phyloP scores from a whole-genome alignment of 768 basidiomycete species.

The Amanita polypyramis region DNA sequence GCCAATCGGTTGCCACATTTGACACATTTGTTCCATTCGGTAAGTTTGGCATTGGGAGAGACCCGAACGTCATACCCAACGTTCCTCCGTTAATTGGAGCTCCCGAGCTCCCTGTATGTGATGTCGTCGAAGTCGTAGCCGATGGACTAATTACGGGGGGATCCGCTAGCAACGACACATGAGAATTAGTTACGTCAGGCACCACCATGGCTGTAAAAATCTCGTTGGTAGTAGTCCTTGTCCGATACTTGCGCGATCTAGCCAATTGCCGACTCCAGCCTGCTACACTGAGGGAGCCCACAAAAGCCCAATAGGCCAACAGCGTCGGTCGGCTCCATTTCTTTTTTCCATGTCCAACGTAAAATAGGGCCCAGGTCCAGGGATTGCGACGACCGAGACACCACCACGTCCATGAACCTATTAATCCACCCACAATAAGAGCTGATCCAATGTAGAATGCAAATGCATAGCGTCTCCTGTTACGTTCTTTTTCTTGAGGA shows the following conservation, averaged over 20 bases:
- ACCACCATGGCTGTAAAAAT: conserved; percentile 19
- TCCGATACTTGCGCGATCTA: conserved; percentile 58
- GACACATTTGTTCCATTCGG: conserved; percentile 33
- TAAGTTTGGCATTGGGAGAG: conserved; percentile 41
- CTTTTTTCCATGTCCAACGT: conserved; percentile 63
- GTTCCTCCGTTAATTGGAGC: conserved; percentile 13
- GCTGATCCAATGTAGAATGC: conserved; percentile 75
- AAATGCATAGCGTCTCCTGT: conserved; percentile 74
- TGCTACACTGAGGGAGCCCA: conserved; percentile 79
- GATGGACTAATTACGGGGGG: conserved; percentile 2
- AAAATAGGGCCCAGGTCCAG: conserved; percentile 77
- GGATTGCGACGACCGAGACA: conserved; percentile 74
- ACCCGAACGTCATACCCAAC: conserved; percentile 33
- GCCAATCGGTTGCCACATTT: conserved; percentile 51
- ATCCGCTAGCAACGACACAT: neutral
- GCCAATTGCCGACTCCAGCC: conserved; percentile 92
- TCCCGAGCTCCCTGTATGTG: conserved; percentile 7
- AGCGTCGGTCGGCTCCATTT: conserved; percentile 75
- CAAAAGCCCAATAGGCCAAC: conserved; percentile 74
- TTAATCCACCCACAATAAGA: conserved; percentile 68
- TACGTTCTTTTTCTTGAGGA: conserved; percentile 64
- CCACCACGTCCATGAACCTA: conserved; percentile 92
- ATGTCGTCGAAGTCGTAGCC: neutral
- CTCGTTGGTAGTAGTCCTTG: conserved; percentile 31
- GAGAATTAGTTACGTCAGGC: conserved; percentile 11